Base-by-base conservation (phyloP, 2,329 filamentous ascomycete species). In the Colletotrichum tabaci region DNA sequence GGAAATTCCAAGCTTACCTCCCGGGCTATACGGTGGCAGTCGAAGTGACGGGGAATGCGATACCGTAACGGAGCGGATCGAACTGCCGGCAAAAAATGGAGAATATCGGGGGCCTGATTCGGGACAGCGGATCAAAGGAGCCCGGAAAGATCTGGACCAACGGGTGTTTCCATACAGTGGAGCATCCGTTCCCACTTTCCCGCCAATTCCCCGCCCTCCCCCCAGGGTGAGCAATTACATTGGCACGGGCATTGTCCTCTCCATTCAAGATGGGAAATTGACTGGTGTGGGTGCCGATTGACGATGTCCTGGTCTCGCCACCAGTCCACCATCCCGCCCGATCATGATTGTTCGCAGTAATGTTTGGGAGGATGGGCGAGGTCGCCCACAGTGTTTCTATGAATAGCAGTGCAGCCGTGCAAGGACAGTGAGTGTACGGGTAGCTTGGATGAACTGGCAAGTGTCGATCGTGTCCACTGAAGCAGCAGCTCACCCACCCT, bases 101-200 rank as follows among this genome's bases (percentile, higher is more conserved):
- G 35, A n/a, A 21, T 7, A 38, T n/a, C 9, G 42, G 38, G 47
- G 18, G 18, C 12, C 18, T 26, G 63, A 18, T 16, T 15, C 38
- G 63, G 42, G 30, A 46, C 16, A 35, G 23, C 4, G 30, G n/a
- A 23, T 50, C 44, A 49, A 60, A 47, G 63, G 13, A 18, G 21
- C 4, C 18, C 50, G 35, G 56, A 61, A 71, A 46, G 67, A 57
- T 67, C 56, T 67, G 57, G 67, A 44, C 63, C 63, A 49, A 35
- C 40, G 7, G 16, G 9, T 15, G 16, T 12, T 55, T 38, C n/a
- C 10, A 8, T 10, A 26, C 23, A 15, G 57, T 46, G 38, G 62
- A 42, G 50, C 21, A n/a, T 9, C 6, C 2, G 7, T 46, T 44
- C 38, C 46, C 47, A 3, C 16, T 21, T 61, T 53, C 35, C 35